A percentile compares a stretch with the other conserved stretches of the same genome.
These are phyloP conservation scores for Venturia asperata DNA, from an alignment of 2,329 filamentous ascomycete genomes.

Conservation along the genomic window DNA sequence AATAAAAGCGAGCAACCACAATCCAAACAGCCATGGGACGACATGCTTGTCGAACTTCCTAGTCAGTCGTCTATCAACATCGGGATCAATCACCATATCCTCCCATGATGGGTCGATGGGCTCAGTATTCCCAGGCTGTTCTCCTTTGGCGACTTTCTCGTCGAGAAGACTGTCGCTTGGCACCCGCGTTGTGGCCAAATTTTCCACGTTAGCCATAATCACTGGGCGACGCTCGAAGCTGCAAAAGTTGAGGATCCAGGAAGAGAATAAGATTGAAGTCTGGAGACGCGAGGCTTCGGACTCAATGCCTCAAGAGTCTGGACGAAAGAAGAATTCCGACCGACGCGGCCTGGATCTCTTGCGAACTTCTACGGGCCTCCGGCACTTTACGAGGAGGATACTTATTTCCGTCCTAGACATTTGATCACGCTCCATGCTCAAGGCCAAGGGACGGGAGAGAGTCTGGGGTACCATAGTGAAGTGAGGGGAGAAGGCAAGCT, in stretches of 20 bases:
- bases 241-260: too few species aligned
- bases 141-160: neutral
- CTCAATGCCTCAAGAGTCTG: neutral
- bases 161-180: slow-evolving; percentile 10
- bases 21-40: slow-evolving; percentile 17
- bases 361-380: neutral
- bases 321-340: neutral
- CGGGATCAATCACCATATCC: slow-evolving; percentile 5
- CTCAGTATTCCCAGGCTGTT: neutral
- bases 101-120: slow-evolving; percentile 5
- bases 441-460: neutral
- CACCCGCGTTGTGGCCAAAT: neutral
- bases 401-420: neutral
- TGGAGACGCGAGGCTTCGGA: neutral
- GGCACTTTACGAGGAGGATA: neutral
- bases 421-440: neutral
- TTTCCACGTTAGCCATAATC: neutral
- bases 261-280: neutral
- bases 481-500: neutral
- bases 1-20: slow-evolving; percentile 13
- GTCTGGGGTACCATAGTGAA: neutral
- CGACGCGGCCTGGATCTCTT: neutral
- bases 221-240: neutral
- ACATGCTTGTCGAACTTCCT: slow-evolving; percentile 27
- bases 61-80: slow-evolving; percentile 9